These are phyloP conservation scores for Hymenoscyphus albidus DNA, from an alignment of 2,329 filamentous ascomycete genomes.

Conservation along the genomic window DNA sequence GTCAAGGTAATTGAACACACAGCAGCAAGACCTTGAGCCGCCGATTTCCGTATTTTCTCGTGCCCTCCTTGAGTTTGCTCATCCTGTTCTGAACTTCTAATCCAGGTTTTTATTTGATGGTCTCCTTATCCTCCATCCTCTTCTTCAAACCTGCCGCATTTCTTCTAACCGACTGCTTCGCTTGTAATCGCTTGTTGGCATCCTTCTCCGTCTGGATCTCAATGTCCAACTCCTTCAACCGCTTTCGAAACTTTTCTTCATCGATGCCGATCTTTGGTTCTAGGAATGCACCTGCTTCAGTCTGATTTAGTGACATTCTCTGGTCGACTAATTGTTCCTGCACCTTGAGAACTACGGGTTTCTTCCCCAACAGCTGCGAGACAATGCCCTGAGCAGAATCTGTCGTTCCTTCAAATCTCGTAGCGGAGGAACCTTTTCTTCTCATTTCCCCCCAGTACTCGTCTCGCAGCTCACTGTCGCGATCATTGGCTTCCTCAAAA, in stretches of 20 bases:
- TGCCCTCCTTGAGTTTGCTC: neutral
- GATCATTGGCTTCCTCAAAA: constrained; percentile 18
- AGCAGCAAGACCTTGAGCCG: constrained; percentile 1
- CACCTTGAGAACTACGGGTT: constrained; percentile 50
- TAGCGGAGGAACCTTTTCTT: constrained; percentile 4
- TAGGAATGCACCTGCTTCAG: constrained; percentile 9
- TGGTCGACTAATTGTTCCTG: constrained; percentile 33
- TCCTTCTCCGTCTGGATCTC: neutral
- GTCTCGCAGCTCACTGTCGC: constrained; percentile 32
- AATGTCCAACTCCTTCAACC: neutral
- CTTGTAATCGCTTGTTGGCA: neutral
- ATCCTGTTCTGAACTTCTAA: neutral
- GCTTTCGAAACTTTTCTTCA: neutral
- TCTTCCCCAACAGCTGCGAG: constrained; percentile 35
- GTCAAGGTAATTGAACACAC: constrained; percentile 2
- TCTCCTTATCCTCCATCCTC: neutral
- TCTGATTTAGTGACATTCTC: constrained; percentile 7
- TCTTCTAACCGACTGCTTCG: neutral
- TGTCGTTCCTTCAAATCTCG: constrained; percentile 8
- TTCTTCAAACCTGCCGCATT: neutral
- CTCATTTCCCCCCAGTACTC: constrained; percentile 16
- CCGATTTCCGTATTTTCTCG: neutral
- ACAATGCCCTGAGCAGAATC: constrained; percentile 12
- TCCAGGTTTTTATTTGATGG: neutral
- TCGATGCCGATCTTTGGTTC: constrained; percentile 3